These are phyloP conservation scores for Zygnema circumcarinatum DNA, from an alignment of 139 green algal genomes.

Conservation along the genomic window DNA sequence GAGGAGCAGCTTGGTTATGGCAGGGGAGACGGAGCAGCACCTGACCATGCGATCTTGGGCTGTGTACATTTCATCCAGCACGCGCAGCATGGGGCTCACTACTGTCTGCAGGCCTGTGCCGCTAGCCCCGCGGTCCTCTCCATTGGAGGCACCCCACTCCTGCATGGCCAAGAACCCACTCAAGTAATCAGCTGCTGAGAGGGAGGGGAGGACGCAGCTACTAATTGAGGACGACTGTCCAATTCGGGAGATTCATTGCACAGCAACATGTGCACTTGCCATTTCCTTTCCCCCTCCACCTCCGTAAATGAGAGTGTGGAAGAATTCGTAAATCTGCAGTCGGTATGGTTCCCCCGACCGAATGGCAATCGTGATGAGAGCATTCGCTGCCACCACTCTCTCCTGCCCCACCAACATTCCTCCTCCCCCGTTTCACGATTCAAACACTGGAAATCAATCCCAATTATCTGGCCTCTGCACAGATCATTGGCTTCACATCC, in stretches of 20 bases:
- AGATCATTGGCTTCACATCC: background rate
- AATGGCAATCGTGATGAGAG: conserved; percentile 53
- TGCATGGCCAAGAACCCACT: too few species aligned
- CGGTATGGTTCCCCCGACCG: conserved; percentile 56
- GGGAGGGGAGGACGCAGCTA: too few species aligned
- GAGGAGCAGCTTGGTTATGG: too few species aligned
- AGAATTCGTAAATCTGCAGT: conserved; percentile 59
- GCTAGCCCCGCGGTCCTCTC: conserved; percentile 36
- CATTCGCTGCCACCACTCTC: conserved; percentile 45
- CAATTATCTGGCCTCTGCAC: background rate
- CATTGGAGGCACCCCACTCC: conserved; percentile 26
- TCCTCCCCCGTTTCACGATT: too few species aligned
- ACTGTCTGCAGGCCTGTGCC: conserved; percentile 40
- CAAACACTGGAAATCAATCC: too few species aligned
- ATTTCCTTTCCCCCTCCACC: too few species aligned
- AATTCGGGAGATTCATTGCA: too few species aligned
- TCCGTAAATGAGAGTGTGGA: conserved; percentile 44
- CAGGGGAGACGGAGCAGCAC: too few species aligned
- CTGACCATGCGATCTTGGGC: conserved; percentile 46
- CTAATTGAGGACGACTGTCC: too few species aligned
- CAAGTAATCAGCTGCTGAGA: too few species aligned
- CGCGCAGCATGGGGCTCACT: conserved; percentile 33
- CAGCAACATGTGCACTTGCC: too few species aligned
- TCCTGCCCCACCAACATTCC: conserved; percentile 33
- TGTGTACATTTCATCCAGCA: conserved; percentile 59